Conservation (phyloP, 2,329 filamentous ascomycete species). For the Fusarium floridanum region DNA sequence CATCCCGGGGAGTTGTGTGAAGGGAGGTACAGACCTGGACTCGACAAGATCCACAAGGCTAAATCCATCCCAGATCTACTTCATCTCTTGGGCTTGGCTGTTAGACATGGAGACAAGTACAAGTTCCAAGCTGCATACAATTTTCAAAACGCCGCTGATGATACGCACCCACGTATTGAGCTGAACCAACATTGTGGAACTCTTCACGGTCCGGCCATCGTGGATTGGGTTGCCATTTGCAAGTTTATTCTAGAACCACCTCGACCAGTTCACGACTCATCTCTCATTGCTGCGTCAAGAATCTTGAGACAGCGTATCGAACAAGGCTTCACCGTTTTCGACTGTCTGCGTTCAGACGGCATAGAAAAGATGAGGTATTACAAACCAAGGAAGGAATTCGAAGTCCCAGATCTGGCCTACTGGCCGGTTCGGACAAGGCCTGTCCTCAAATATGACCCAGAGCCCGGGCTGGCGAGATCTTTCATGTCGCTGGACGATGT, state of each 20-base stretch:
- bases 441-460: slow-evolving; percentile 1
- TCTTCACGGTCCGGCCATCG: slow-evolving; percentile 21
- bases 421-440: slow-evolving; percentile 9
- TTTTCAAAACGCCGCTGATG: not conserved
- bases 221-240: slow-evolving; percentile 29
- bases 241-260: slow-evolving; percentile 2
- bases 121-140: slow-evolving; percentile 25
- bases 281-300: not conserved
- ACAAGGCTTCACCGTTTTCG: not conserved
- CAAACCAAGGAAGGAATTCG: not conserved
- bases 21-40: not conserved
- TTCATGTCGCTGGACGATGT: not conserved
- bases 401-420: slow-evolving; percentile 16
- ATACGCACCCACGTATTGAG: not conserved
- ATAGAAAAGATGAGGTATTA: not conserved
- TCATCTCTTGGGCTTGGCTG: slow-evolving; percentile 12
- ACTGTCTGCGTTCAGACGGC: slow-evolving; percentile 1
- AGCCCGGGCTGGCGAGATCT: not conserved
- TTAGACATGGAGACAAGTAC: not conserved
- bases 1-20: slow-evolving; percentile 23
- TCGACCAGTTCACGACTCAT: not conserved
- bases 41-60: slow-evolving; percentile 5
- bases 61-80: slow-evolving; percentile 5
- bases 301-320: not conserved
- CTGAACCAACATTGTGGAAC: slow-evolving; percentile 39